Evolutionary conservation across 176 grass and related monocot genomes (phyloP), one percentile per base, ranked within the genome.

Genomic region (Avena insularis): DNA sequence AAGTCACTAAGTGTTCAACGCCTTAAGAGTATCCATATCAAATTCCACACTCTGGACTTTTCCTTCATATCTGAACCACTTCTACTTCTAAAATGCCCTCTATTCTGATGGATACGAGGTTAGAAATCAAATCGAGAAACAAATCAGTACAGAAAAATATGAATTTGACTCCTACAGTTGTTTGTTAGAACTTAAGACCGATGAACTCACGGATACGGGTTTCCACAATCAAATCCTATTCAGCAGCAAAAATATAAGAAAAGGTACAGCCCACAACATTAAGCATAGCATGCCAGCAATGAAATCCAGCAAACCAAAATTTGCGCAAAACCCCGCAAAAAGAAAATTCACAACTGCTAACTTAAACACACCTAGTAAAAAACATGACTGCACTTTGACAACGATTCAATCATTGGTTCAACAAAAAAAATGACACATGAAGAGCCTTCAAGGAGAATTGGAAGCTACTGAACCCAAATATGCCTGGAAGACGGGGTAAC

Each of bases 401-500:
- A 61, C 20, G 11, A 79, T 43, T 63, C 43, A 63, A 63, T 45
- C 71, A 49, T 48, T 20, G n/a, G 8, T 48, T 73, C 71, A 73
- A 73, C 71, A 73, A 73, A 73, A 10, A 12, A 73, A 12, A 73
- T 73, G 45, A 23, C 71, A 23, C 43, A 73, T 48, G 43, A 73
- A 49, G 45, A 73, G 43, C 2, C 20, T 25, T 25, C 25, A 23
- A 48, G 20, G 45, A 14, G 49, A 48, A 74, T 9, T 48, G 5
- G 21, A 74, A 49, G 71, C 71, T 74, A 74, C n/a, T 74, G 71
- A 49, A 49, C 2, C 8, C n/a, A 74, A 49, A 74, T 74, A 49
- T n/a, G 11, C 71, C n/a, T 63, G 12, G 5, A 74, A 46, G 45
- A 74, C 49, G n/a, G 71, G 71, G n/a, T 14, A 40, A 40, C 38